Evolutionary conservation across 179 eudicot species (phyloP).

Genomic region (Pouteria campechiana): DNA sequence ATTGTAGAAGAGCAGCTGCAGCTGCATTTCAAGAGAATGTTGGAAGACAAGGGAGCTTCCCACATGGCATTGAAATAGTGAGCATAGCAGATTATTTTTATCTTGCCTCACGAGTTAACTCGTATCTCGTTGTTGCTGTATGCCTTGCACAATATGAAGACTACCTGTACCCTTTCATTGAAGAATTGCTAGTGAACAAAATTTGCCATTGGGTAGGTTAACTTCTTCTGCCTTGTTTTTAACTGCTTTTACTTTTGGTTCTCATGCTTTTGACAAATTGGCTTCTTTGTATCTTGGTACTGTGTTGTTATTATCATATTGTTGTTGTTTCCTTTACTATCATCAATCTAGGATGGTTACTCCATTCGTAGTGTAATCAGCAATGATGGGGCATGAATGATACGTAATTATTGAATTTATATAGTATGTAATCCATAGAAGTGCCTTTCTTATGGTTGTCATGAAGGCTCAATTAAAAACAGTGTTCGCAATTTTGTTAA

Average conservation of each 20-base stretch:
- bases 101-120: constrained; percentile 71
- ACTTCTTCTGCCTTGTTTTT: no score
- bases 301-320: not conserved
- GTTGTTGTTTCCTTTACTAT: not conserved
- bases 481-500: no score
- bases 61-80: constrained; percentile 98
- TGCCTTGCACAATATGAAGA: constrained; percentile 85
- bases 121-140: constrained; percentile 81
- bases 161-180: constrained; percentile 75
- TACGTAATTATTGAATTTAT: no score
- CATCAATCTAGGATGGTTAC: no score
- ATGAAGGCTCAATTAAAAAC: no score
- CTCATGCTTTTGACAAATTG: not conserved
- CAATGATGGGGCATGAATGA: no score
- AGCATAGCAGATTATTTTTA: constrained; percentile 93
- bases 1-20: constrained; percentile 99
- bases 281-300: not conserved
- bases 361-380: no score
- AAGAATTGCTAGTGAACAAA: constrained; percentile 72
- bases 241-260: constrained; percentile 6
- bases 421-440: no score
- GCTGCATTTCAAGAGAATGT: constrained; percentile 99
- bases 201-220: constrained; percentile 97
- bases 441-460: no score
- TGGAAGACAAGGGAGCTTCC: constrained; percentile 91